phyloP scores from a whole-genome alignment of 106 monocot genomes.

The Acorus gramineus region DNA sequence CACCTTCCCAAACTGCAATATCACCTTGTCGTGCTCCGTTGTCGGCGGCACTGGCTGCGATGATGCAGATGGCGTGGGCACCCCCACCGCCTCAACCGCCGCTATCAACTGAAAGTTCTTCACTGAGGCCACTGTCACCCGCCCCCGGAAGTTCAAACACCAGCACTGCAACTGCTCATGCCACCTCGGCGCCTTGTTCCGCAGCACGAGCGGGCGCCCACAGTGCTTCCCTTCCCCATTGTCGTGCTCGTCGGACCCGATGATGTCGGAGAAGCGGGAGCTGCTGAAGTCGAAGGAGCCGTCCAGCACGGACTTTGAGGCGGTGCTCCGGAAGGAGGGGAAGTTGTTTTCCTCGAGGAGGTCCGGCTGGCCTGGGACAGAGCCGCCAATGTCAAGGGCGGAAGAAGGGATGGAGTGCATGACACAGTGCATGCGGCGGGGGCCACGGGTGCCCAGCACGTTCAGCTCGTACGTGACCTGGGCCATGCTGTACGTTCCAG shows the following conservation, averaged over 20 bases:
- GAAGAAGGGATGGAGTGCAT: constrained; percentile 40
- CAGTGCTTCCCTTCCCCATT: constrained; percentile 4
- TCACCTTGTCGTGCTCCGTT: constrained; percentile 24
- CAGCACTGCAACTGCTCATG: constrained; percentile 60
- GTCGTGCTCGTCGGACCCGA: not conserved
- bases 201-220: constrained; percentile 32
- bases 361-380: constrained; percentile 30
- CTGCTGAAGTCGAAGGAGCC: constrained; percentile 19
- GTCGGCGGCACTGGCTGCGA: constrained; percentile 9
- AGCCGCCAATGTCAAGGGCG: constrained; percentile 23
- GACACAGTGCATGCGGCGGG: constrained; percentile 36
- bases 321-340: constrained; percentile 24
- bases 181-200: constrained; percentile 52
- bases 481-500: constrained; percentile 27
- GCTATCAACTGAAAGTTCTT: constrained; percentile 56
- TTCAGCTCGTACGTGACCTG: constrained; percentile 43
- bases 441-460: constrained; percentile 41
- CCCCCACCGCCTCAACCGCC: constrained; percentile 9
- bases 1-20: constrained; percentile 38
- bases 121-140: constrained; percentile 49
- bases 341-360: not conserved
- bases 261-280: constrained; percentile 10
- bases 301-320: constrained; percentile 20
- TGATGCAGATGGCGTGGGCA: constrained; percentile 1
- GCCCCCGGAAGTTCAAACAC: constrained; percentile 57